Percentiles rank a stretch among this genome's conserved stretches.
Evolutionary conservation across 2,329 filamentous ascomycete genomes (phyloP).

Genomic region (Alternaria burnsii): DNA sequence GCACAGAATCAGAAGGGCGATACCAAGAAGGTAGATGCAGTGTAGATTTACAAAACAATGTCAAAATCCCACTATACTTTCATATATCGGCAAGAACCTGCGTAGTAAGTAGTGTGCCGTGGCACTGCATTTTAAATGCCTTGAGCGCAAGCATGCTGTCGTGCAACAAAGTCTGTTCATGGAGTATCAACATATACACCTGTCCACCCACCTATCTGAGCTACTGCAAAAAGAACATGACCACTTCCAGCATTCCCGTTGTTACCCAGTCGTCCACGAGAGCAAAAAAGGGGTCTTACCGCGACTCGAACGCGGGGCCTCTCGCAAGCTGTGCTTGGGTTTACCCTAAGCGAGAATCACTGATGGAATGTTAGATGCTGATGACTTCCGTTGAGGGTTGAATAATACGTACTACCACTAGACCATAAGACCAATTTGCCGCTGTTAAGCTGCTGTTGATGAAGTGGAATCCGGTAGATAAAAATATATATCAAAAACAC

Average conservation of each 20-base stretch:
- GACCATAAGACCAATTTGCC: no score
- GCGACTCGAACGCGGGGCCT: conserved; percentile 47
- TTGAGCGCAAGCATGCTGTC: background rate
- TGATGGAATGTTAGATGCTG: background rate
- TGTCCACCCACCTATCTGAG: background rate
- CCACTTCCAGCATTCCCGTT: background rate
- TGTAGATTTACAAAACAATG: background rate
- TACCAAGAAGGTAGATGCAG: background rate
- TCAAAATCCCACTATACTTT: background rate
- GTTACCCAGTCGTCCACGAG: background rate
- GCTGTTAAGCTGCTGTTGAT: no score
- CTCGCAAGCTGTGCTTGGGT: conserved; percentile 34
- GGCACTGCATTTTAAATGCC: background rate
- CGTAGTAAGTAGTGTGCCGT: background rate
- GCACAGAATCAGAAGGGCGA: conserved; percentile 21
- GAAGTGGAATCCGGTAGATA: no score
- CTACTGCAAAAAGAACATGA: background rate
- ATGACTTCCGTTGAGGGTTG: accelerated
- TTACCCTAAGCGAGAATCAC: conserved; percentile 74
- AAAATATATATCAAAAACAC: no score
- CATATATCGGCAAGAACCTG: background rate
- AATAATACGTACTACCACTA: conserved; percentile 62
- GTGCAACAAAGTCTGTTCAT: background rate
- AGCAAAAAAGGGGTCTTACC: conserved; percentile 21
- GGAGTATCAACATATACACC: background rate